These are phyloP conservation scores for Ilyonectria robusta DNA, from an alignment of 2,329 filamentous ascomycete genomes.

Conservation along the genomic window DNA sequence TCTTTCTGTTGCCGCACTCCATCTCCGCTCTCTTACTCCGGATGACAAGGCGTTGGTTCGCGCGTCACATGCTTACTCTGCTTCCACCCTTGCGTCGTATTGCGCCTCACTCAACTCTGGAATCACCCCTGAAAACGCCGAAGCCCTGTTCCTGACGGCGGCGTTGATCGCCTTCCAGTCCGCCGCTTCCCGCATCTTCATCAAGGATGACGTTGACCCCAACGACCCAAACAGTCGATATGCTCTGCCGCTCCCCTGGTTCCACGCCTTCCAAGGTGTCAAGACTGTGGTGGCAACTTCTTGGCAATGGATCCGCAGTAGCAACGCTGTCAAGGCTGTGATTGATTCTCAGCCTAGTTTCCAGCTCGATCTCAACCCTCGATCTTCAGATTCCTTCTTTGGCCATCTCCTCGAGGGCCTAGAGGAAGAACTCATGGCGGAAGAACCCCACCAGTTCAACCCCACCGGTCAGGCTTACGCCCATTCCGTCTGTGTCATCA, in stretches of 20 bases:
- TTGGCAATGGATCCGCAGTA: conserved; percentile 74
- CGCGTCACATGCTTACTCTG: conserved; percentile 76
- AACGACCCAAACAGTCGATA: conserved; percentile 63
- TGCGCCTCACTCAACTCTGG: conserved; percentile 69
- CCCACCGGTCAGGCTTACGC: conserved; percentile 68
- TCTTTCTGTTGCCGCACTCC: conserved; percentile 74
- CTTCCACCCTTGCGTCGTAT: conserved; percentile 73
- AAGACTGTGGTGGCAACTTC: conserved; percentile 75
- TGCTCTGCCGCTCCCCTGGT: conserved; percentile 73
- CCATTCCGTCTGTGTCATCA: conserved; percentile 75
- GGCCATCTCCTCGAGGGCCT: conserved; percentile 71
- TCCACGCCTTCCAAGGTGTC: conserved; percentile 77
- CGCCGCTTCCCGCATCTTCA: conserved; percentile 73
- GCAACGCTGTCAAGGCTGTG: conserved; percentile 70
- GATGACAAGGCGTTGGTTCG: conserved; percentile 72
- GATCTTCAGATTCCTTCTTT: conserved; percentile 69
- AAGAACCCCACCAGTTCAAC: conserved; percentile 49
- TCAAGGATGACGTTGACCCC: conserved; percentile 65
- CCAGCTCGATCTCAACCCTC: conserved; percentile 70
- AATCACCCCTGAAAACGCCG: conserved; percentile 71
- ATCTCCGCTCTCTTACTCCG: conserved; percentile 69
- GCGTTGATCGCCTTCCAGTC: conserved; percentile 78
- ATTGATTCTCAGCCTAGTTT: conserved; percentile 75
- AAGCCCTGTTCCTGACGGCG: conserved; percentile 74
- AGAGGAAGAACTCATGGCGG: conserved; percentile 66